Base-by-base conservation (phyloP, 306 rosid genomes). In the Lathyrus oleraceus region DNA sequence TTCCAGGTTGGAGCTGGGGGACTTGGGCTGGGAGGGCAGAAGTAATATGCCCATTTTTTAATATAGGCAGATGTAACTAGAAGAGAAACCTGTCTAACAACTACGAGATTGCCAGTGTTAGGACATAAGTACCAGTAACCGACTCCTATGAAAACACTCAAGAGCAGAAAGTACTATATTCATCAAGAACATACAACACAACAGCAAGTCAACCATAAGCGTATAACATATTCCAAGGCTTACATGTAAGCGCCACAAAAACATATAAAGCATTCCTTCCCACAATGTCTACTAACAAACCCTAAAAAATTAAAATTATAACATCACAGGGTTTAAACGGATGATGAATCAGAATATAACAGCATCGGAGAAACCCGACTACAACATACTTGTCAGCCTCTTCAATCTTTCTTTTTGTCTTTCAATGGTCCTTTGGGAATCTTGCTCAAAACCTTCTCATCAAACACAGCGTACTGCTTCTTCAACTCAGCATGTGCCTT, bases 401-500 rank as follows among this genome's bases (percentile, higher is more conserved):
- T 70, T 80, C 76, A 85, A 20, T 82, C 89, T 61, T 80, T 78
- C 88, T 91, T 91, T 74, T 84, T 91, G 67, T 80, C 85, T 83
- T 86, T 91, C 82, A 82, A 56, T 21, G 86, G 84, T 12, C 95
- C 90, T 73, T 65, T 83, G 23, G 97, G 95, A 61, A 91, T 85
- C 84, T 91, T 91, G 79, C 95, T 88, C 68, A 91, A 76, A 19
- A 95, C 99, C 90, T 86, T 91, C 0, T 81, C 91, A 76, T 91
- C 97, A 64, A 91, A 91, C 63, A 95, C 92, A 5, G 84, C 95
- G 74, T 90, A 90, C 75, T 86, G 96, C 91, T 86, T 91, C 79
- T 91, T 95, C 32, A 91, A 21, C 85, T 87, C 90, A 20, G 67
- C 70, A 8, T 71, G 66, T 30, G 90, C 97, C 82, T 86, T 95